Evolutionary conservation across 176 grass and related monocot species (phyloP).

Genomic region (Calamus simplicifolius): DNA sequence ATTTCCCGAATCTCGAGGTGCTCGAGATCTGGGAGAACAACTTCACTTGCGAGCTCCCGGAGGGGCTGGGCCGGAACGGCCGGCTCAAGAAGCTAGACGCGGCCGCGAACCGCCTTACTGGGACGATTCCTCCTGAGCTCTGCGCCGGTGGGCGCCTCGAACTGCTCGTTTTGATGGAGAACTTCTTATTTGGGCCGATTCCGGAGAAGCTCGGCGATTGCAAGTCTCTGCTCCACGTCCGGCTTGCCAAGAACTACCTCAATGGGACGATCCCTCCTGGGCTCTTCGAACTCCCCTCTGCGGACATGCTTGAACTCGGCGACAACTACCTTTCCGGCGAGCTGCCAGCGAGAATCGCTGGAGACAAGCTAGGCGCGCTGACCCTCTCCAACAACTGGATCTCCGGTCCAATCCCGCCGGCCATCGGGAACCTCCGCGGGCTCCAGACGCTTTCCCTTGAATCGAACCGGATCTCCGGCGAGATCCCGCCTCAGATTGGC

Average conservation of each 20-base stretch:
- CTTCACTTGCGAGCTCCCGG: conserved; percentile 50
- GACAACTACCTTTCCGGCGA: conserved; percentile 71
- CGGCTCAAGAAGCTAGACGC: conserved; percentile 46
- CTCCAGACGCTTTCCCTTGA: conserved; percentile 65
- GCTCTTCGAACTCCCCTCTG: conserved; percentile 51
- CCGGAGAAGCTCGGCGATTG: conserved; percentile 52
- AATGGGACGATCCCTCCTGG: conserved; percentile 44
- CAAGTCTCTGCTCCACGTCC: conserved; percentile 49
- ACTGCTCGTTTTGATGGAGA: conserved; percentile 71
- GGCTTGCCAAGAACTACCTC: conserved; percentile 58
- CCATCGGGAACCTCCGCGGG: conserved; percentile 53
- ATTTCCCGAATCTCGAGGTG: conserved; percentile 47
- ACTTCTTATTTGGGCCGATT: conserved; percentile 61
- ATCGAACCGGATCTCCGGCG: conserved; percentile 47
- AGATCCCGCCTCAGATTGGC: conserved; percentile 50
- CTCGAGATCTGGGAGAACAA: conserved; percentile 77
- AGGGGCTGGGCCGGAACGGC: conserved; percentile 36
- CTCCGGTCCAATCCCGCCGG: conserved; percentile 36
- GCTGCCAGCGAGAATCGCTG: conserved; percentile 33
- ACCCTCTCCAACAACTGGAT: conserved; percentile 10
- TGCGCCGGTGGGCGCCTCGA: conserved; percentile 39
- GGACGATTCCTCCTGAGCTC: conserved; percentile 37
- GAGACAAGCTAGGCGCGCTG: conserved; percentile 2
- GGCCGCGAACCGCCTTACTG: conserved; percentile 54
- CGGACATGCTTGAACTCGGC: conserved; percentile 64